Evolutionary conservation across 169 alveolate genomes (phyloP), one percentile per base, ranked within the genome.

Genomic region (Plasmodium malariae): DNA sequence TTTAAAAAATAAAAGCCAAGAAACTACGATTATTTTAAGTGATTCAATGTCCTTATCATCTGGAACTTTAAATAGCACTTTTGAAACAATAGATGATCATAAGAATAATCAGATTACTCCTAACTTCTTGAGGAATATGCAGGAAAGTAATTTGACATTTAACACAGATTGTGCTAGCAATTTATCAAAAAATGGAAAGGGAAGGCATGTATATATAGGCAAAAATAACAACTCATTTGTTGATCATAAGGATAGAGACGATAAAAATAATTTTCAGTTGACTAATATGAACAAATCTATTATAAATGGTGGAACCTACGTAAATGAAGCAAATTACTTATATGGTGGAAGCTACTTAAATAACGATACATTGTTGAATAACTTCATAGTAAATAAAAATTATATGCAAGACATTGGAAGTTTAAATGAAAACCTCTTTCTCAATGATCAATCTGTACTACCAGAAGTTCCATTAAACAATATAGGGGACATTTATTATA

Each of bases 1-100:
- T 34, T 74, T 59, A 34, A 37, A 74, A 40, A 74, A 74, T 74
- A 74, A 60, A 34, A 65, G 88, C 19, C 88, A 74, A 34, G 88
- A 74, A 3, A 74, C 88, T 12, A 45, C 73, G 11, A 74, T 74
- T 30, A 74, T 74, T 43, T 60, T 45, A 40, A 74, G 74, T 43
- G 88, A 74, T 28, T 60, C 88, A 19, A 28, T 62, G 17, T 74
- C 74, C 26, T 21, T 45, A 43, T 74, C 88, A 2, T 74, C 76
- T 21, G 88, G 40, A 40, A 62, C 76, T 7, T 12, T 74, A 19
- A 74, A 74, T 34, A 71, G 57, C 3, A 67, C 73, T 0, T 24
- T 83, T 17, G 89, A 78, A 19, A 45, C 21, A 51, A 40, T 63
- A 48, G 76, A 63, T 36, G 40, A 68, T 48, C 14, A 24, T 30